These are phyloP conservation scores for Diutina mesorugosa DNA, from an alignment of 1,139 yeast genomes.

Conservation along the genomic window DNA sequence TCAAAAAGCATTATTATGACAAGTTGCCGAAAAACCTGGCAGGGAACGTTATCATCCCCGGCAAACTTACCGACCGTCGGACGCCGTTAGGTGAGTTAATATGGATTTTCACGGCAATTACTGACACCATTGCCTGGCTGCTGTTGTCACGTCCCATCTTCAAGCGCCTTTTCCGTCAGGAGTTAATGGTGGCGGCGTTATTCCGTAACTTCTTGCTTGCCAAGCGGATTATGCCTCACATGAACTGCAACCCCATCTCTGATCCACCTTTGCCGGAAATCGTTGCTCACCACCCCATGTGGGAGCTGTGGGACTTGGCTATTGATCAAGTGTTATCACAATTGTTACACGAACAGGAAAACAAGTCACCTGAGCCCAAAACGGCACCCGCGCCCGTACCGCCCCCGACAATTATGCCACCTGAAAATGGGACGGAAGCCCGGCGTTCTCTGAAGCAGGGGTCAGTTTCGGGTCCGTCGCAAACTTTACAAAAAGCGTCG, in stretches of 20 bases:
- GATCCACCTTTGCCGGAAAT: conserved; percentile 87
- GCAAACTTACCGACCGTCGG: conserved; percentile 80
- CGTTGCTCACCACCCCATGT: conserved; percentile 75
- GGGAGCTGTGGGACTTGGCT: conserved; percentile 99
- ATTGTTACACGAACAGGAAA: conserved; percentile 26
- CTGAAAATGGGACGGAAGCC: not conserved
- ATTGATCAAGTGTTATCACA: conserved; percentile 85
- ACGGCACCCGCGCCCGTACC: not conserved
- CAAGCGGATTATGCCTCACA: conserved; percentile 85
- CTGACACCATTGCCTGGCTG: conserved; percentile 98
- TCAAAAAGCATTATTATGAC: conserved; percentile 47
- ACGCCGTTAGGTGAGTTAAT: conserved; percentile 93
- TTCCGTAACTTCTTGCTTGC: conserved; percentile 88
- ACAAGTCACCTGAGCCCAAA: not conserved
- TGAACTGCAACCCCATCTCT: conserved; percentile 88
- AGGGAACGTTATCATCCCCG: conserved; percentile 70
- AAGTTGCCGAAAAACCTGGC: conserved; percentile 36
- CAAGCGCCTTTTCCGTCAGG: conserved; percentile 86
- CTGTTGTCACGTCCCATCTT: conserved; percentile 78
- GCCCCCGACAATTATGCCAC: not conserved
- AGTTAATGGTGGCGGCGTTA: conserved; percentile 90
- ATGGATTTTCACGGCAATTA: conserved; percentile 97
- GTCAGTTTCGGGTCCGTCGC: not conserved
- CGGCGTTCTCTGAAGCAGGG: not conserved
- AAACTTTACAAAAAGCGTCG: not conserved